Evolutionary conservation across 805 yeast genomes (phyloP), one percentile per base, ranked within the genome.

Genomic region (Ogataea glucozyma): DNA sequence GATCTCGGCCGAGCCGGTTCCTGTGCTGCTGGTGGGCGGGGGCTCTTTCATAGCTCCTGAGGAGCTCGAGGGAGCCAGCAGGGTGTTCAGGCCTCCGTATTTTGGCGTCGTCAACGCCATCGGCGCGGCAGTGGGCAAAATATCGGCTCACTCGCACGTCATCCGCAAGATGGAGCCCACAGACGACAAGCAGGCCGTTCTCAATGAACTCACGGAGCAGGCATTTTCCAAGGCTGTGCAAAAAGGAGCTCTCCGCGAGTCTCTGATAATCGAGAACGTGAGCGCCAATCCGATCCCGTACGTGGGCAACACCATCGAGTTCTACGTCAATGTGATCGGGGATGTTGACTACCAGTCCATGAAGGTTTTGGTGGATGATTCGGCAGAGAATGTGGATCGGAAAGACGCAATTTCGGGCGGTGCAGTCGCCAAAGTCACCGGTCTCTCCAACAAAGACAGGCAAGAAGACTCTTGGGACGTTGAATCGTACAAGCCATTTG

Each of bases 71-170:
- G 76, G 76, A 26, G 70, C 72, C 9, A 65, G 72, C 3, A 53
- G 58, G 30, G 70, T 73, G 2, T 52, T 70, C 38, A 54, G 67
- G 36, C 76, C 76, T 3, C 67, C 67, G 24, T 71, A 40, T 44
- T 64, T 51, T 51, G 62, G 64, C 29, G 72, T 71, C 38, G 76
- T 75, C 2, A 73, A 73, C 57, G 78, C 78, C 3, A 70, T 73
- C 40, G 77, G 76, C 34, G 75, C 77, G 23, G 76, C 75, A 4
- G 51, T 71, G 48, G 74, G 73, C 12, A 71, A 71, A 45, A 57
- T 73, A 2, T 66, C 75, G 16, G 54, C 65, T 8, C 48, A 52
- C 18, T 42, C 58, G 4, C 53, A 46, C 13, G 35, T 46, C 3
- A 44, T 49, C 20, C 40, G 41, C 17, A 20, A 33, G n/a, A 26